These are phyloP conservation scores for Colletotrichum liaoningense DNA, from an alignment of 2,329 filamentous ascomycete genomes.

Conservation along the genomic window DNA sequence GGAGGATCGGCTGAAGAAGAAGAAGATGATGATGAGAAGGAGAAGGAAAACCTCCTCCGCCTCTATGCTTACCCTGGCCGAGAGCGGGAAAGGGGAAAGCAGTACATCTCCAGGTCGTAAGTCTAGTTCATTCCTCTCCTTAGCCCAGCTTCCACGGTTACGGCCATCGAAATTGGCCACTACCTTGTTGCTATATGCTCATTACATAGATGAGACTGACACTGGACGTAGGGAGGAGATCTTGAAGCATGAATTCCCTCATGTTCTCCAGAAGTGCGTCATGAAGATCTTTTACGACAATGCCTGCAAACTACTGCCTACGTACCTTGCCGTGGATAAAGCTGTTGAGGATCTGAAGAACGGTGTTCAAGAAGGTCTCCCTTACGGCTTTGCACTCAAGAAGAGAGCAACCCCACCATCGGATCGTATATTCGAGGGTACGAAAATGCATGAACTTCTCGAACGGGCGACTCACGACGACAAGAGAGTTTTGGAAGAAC, in stretches of 20 bases:
- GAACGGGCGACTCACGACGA: conserved; percentile 20
- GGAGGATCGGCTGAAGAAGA: conserved; percentile 38
- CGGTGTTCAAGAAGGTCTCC: neutral
- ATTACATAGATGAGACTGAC: neutral
- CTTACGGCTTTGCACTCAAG: conserved; percentile 44
- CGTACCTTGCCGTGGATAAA: conserved; percentile 48
- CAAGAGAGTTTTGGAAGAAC: conserved; percentile 52
- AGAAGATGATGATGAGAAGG: conserved; percentile 23
- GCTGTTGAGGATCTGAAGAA: conserved; percentile 2
- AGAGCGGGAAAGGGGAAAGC: neutral
- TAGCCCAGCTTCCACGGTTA: neutral
- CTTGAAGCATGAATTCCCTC: conserved; percentile 50
- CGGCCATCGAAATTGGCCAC: neutral
- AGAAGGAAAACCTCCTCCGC: conserved; percentile 23
- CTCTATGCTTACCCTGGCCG: conserved; percentile 2
- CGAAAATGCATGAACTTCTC: conserved; percentile 40
- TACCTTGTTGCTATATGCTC: neutral
- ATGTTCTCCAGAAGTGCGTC: conserved; percentile 43
- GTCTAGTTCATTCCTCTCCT: neutral
- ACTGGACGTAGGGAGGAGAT: conserved; percentile 38
- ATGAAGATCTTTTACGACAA: conserved; percentile 39
- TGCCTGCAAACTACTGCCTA: conserved; percentile 45
- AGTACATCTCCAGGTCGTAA: conserved; percentile 25
- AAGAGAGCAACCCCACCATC: conserved; percentile 40
- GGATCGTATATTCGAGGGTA: conserved; percentile 34